Evolutionary conservation across 768 basidiomycete genomes (phyloP), one percentile per base, ranked within the genome.

Genomic region (Serendipita sp.): DNA sequence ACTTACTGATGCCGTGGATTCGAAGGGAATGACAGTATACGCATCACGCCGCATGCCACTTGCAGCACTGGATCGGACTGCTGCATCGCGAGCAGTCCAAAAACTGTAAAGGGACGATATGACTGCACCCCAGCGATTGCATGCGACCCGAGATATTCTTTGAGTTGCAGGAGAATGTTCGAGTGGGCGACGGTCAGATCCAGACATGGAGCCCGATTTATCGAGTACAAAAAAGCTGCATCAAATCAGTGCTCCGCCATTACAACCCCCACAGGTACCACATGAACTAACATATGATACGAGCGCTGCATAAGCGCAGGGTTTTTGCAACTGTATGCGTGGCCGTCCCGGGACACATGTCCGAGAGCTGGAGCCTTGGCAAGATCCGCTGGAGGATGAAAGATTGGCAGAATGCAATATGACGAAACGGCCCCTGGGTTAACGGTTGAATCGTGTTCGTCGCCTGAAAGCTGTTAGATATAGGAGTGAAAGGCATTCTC

Each of bases 101-200:
- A 85, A 85, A 15, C 74, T 73, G 63, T 82, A 70, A 7, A 85
- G 68, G 0, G 83, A 78, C 0, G 82, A 80, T 45, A 79, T 80
- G 0, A 84, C 84, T 0, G 84, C 82, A 0, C 83, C 83, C 16
- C 83, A 75, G 35, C 83, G 73, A 66, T 85, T 80, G 65, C 81
- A 70, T 45, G 74, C 72, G 0, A 63, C 67, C 11, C 69, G 70
- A 3, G 68, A 64, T 46, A 83, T 82, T 41, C 68, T 69, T n/a
- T 70, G 66, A 2, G 77, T 74, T 2, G 65, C 73, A 0, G 81
- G 80, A 1, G 79, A 78, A 51, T 76, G 73, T 0, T 70, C 68
- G 3, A 83, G 74, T 0, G 84, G 84, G 1, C 52, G 70, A 44
- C 74, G 73, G 67, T 83, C 83, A 0, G 0, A n/a, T 0, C 0